Conservation (phyloP, 1,284 basidiomycete species). For the Apiotrichum gracile region DNA sequence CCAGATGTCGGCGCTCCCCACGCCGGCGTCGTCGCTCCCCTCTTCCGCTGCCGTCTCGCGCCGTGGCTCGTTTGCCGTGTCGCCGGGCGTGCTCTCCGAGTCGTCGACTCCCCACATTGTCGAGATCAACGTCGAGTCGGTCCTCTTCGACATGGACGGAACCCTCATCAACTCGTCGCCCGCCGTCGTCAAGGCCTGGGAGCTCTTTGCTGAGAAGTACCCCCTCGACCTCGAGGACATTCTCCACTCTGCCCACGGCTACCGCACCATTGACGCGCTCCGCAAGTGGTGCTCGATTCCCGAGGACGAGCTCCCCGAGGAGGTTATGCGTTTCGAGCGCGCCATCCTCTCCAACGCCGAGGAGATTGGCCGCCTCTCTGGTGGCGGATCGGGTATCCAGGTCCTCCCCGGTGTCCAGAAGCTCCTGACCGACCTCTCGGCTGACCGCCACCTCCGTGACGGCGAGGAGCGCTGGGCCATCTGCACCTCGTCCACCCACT, state of each 20-base stretch:
- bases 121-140: constrained; percentile 46
- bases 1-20: constrained; percentile 45
- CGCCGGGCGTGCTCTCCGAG: constrained; percentile 64
- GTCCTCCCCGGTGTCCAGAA: constrained; percentile 44
- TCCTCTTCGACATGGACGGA: constrained; percentile 47
- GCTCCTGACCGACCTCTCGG: constrained; percentile 36
- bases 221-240: constrained; percentile 45
- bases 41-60: constrained; percentile 30
- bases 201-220: constrained; percentile 41
- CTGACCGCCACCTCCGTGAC: constrained; percentile 31
- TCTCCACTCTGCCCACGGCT: constrained; percentile 42
- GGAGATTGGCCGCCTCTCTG: constrained; percentile 30
- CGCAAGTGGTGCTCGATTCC: constrained; percentile 46
- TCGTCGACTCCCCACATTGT: constrained; percentile 45
- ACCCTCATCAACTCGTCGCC: constrained; percentile 45
- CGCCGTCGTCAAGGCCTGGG: constrained; percentile 47
- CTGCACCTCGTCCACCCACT: constrained; percentile 45
- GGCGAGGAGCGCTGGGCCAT: constrained; percentile 47
- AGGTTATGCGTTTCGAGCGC: constrained; percentile 46
- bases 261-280: constrained; percentile 45
- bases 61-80: constrained; percentile 54
- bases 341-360: constrained; percentile 45
- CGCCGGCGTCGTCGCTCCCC: constrained; percentile 28
- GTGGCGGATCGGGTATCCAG: constrained; percentile 43
- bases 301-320: constrained; percentile 39